Evolutionary conservation across 306 rosid species (phyloP).

Genomic region (Astragalus glycyphyllos): DNA sequence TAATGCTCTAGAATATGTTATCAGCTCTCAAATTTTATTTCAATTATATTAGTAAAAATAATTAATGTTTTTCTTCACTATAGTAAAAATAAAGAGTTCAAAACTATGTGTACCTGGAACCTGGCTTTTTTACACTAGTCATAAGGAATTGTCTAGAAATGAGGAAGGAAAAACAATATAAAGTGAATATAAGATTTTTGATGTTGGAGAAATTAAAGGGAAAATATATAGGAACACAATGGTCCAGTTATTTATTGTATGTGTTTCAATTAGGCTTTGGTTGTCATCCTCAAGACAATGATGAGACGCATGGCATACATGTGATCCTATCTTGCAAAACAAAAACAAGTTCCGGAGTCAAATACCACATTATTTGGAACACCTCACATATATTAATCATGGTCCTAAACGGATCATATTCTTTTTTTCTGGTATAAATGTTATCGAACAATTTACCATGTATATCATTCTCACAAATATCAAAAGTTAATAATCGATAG

Average conservation of each 20-base stretch:
- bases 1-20: background rate
- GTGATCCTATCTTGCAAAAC: no score
- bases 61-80: background rate
- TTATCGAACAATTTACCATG: no score
- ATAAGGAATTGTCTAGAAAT: background rate
- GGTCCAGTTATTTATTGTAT: slow-evolving; percentile 34
- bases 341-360: no score
- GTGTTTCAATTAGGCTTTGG: slow-evolving; percentile 26
- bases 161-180: background rate
- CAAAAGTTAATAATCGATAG: no score
- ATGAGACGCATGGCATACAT: no score
- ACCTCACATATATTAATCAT: no score
- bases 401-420: background rate
- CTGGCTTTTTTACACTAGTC: background rate
- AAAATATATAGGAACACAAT: background rate
- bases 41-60: background rate
- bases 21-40: background rate
- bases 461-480: background rate
- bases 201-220: slow-evolving; percentile 12
- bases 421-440: no score
- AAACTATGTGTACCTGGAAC: background rate
- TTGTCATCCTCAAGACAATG: no score
- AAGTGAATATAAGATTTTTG: background rate
- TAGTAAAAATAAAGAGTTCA: background rate
- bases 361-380: no score